A percentile compares a stretch with the other conserved stretches of the same genome.
phyloP scores from a whole-genome alignment of 139 green algal genomes.

The Chlamydomonas sp. region DNA sequence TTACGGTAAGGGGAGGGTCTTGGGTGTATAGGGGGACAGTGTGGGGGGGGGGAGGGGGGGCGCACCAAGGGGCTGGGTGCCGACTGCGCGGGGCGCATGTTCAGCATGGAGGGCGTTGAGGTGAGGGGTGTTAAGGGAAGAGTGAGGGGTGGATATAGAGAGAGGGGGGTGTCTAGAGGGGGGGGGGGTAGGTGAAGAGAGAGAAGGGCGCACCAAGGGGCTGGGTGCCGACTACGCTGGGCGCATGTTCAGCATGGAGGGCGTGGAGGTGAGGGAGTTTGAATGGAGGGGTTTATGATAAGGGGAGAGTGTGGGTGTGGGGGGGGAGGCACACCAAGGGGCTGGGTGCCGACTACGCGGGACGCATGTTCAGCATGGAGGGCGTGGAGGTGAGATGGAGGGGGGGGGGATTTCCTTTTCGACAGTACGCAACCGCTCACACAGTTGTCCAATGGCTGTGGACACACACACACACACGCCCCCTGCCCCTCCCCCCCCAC shows the following conservation, averaged over 20 bases:
- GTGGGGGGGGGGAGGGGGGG: no score
- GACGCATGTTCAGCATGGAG: constrained; percentile 24
- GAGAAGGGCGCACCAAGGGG: constrained; percentile 30
- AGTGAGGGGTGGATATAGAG: no score
- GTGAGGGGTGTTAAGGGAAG: no score
- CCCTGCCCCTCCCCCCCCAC: not conserved
- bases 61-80: constrained; percentile 47
- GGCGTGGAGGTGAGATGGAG: not conserved
- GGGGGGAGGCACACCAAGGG: constrained; percentile 48
- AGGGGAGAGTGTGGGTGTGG: no score
- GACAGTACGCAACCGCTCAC: no score
- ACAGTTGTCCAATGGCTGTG: no score
- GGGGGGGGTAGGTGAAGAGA: not conserved
- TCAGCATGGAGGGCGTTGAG: constrained; percentile 10
- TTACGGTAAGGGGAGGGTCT: no score
- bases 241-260: constrained; percentile 24
- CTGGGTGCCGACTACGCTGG: constrained; percentile 43
- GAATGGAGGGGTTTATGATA: no score
- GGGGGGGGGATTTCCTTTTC: no score
- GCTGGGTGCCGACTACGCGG: constrained; percentile 43
- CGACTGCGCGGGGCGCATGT: constrained; percentile 38
- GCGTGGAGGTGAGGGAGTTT: not conserved
- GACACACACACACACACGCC: not conserved
- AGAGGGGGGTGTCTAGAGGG: not conserved
- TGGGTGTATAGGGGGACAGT: no score